These are phyloP conservation scores for Tetrahymena borealis DNA, from an alignment of 73 alveolate species.

Conservation along the genomic window DNA sequence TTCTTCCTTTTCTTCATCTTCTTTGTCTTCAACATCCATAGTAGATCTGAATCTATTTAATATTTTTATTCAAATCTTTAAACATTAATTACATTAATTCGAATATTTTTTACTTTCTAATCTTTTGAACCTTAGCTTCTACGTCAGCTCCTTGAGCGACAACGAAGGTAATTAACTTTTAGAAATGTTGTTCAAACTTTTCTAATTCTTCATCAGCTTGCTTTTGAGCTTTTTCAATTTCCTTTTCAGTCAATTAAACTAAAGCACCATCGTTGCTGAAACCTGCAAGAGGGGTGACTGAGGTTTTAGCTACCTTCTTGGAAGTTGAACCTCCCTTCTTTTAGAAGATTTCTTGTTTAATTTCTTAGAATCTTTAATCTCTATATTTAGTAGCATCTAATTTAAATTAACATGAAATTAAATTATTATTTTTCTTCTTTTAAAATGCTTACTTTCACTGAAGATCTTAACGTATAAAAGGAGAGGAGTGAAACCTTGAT, in stretches of 20 bases:
- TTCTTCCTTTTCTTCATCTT: slow-evolving; percentile 8
- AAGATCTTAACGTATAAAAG: slow-evolving; percentile 32
- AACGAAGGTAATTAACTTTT: background rate
- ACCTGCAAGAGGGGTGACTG: background rate
- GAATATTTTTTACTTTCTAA: slow-evolving; percentile 22
- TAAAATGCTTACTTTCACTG: background rate
- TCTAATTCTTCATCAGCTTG: background rate
- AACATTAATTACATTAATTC: slow-evolving; percentile 6
- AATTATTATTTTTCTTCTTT: background rate
- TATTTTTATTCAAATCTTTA: slow-evolving; percentile 23
- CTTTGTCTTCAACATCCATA: slow-evolving; percentile 43
- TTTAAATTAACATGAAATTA: background rate
- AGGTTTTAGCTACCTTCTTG: background rate
- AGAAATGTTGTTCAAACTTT: background rate
- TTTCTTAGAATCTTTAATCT: slow-evolving; percentile 12
- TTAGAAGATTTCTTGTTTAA: background rate
- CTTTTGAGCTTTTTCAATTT: background rate
- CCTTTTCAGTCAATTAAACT: background rate
- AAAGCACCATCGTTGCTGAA: background rate
- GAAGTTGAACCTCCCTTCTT: background rate
- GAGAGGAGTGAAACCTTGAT: slow-evolving; percentile 85
- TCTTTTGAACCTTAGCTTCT: slow-evolving; percentile 25
- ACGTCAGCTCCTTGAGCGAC: background rate
- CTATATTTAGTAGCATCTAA: background rate
- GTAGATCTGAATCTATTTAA: slow-evolving; percentile 20